Conservation (phyloP, 345 rosid genomes). For the Hibiscus syriacus region DNA sequence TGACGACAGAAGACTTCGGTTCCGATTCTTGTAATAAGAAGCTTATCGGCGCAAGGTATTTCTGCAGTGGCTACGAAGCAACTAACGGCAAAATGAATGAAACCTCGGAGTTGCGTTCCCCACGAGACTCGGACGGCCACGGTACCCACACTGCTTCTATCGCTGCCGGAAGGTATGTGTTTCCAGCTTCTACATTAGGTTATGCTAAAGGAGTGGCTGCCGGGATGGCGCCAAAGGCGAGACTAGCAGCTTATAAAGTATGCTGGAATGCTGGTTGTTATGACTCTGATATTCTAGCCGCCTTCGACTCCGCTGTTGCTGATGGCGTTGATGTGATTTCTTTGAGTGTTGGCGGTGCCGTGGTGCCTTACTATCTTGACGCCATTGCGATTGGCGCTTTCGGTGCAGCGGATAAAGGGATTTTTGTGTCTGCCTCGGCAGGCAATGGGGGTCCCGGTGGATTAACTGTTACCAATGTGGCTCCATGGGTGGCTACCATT, state of each 20-base stretch:
- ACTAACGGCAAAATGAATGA: conserved; percentile 64
- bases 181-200: conserved; percentile 74
- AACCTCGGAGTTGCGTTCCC: conserved; percentile 57
- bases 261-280: conserved; percentile 94
- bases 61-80: conserved; percentile 74
- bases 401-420: conserved; percentile 62
- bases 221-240: conserved; percentile 91
- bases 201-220: conserved; percentile 81
- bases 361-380: conserved; percentile 75
- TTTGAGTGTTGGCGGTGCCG: conserved; percentile 79
- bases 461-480: conserved; percentile 68
- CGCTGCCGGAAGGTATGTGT: conserved; percentile 68
- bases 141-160: conserved; percentile 89
- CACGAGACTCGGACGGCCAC: conserved; percentile 85
- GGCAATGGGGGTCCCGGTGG: conserved; percentile 93
- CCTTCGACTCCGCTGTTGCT: conserved; percentile 71
- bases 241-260: conserved; percentile 75
- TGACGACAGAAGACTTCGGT: conserved; percentile 30
- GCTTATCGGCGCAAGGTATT: conserved; percentile 71
- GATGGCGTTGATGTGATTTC: conserved; percentile 88
- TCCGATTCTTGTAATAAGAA: conserved; percentile 55
- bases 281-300: conserved; percentile 82
- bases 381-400: conserved; percentile 84
- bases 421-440: conserved; percentile 76
- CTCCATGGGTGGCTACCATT: conserved; percentile 79